A percentile compares a stretch with the other conserved stretches of the same genome.
These are phyloP conservation scores for Dalbergia oliveri DNA, from an alignment of 306 rosid species.

Conservation along the genomic window DNA sequence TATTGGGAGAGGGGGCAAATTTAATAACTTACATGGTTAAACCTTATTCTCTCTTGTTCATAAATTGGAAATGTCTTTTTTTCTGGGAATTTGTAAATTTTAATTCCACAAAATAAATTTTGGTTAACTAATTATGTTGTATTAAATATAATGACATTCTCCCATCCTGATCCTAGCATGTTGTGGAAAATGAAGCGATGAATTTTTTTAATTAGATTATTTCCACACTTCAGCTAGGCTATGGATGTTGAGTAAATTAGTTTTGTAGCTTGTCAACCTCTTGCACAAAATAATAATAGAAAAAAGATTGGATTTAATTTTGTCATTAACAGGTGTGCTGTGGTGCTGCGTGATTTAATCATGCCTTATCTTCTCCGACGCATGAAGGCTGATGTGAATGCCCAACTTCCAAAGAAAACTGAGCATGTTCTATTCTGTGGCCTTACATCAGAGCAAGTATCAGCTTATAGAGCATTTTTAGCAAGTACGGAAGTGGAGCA, in stretches of 20 bases:
- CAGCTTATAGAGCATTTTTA: conserved; percentile 93
- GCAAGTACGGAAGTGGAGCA: conserved; percentile 98
- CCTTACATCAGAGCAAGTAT: conserved; percentile 84
- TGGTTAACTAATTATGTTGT: conserved; percentile 9
- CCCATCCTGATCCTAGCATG: not conserved
- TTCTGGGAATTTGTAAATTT: conserved; percentile 11
- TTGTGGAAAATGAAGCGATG: conserved; percentile 25
- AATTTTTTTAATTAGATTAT: conserved; percentile 38
- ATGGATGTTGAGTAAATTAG: conserved; percentile 11
- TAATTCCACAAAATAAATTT: conserved; percentile 20
- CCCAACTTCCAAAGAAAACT: conserved; percentile 93
- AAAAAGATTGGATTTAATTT: conserved; percentile 17
- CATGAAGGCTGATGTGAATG: conserved; percentile 97
- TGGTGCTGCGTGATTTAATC: conserved; percentile 92
- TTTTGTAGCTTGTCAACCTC: conserved; percentile 4
- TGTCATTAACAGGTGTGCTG: conserved; percentile 85
- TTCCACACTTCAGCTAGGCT: conserved; percentile 2
- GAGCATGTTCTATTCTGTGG: conserved; percentile 99
- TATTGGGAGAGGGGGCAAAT: not conserved
- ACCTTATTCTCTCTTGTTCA: not conserved
- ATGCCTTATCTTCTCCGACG: conserved; percentile 99
- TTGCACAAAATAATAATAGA: conserved; percentile 4
- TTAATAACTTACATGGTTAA: not conserved
- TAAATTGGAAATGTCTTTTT: conserved; percentile 2
- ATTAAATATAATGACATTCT: conserved; percentile 5